Evolutionary conservation across 768 basidiomycete species (phyloP), one percentile per base, ranked within the genome.

Genomic region (Imleria badia): DNA sequence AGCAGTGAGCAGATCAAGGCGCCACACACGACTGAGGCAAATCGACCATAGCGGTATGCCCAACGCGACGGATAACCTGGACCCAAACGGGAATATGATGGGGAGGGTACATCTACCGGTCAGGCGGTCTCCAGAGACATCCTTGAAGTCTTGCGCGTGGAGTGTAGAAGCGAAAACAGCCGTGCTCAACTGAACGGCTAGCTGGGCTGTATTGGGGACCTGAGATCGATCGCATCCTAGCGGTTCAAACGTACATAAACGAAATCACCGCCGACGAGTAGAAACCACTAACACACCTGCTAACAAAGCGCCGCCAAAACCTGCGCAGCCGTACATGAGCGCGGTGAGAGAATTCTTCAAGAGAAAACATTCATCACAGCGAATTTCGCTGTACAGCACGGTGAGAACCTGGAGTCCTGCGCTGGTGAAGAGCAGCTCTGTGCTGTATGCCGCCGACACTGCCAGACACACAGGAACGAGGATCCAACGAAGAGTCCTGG

Each of bases 31-130:
- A 19, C 50, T 45, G 31, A 66, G 68, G 19, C 29, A 60, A 20
- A 70, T 48, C 4, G 66, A 63, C 68, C 64, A 68, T 1, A 66
- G 19, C 11, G 64, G 69, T 13, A 70, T 55, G 9, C 56, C 54
- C 26, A 68, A 9, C 19, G 46, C 31, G 34, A 60, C 39, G n/a
- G 60, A 66, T 12, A 59, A 5, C 34, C 69, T 46, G 3, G 66
- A 51, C 6, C 40, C 22, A 5, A 58, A 45, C 1, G 79, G 79
- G 7, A 66, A 66, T 14, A 67, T 60, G 44, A 80, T 76, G 8
- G 76, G 77, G 10, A 81, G 60, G 0, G 78, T 79, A 8, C 58
- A 49, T 39, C 78, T 62, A 8, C 73, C 74, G 5, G 62, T 61
- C 1, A 63, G 47, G 3, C 56, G 56, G 52, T 79, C 80, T 5